phyloP scores from a whole-genome alignment of 768 basidiomycete genomes.

The Lentinula boryana region DNA sequence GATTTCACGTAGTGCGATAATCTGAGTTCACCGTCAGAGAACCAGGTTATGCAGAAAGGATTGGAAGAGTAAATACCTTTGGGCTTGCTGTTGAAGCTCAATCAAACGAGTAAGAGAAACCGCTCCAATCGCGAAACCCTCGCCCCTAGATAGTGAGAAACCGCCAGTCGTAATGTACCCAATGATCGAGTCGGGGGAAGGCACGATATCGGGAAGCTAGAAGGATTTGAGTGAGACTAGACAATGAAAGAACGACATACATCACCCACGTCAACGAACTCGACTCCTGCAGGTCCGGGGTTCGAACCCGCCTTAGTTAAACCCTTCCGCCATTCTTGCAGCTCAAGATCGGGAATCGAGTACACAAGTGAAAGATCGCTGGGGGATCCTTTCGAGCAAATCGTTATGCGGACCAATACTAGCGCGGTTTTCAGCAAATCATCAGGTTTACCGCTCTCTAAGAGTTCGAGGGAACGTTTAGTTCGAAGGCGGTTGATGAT shows the following conservation, averaged over 20 bases:
- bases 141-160: conserved; percentile 72
- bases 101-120: conserved; percentile 52
- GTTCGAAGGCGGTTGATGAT: conserved; percentile 55
- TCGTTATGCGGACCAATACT: conserved; percentile 57
- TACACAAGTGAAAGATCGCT: conserved; percentile 75
- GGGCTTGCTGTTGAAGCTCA: conserved; percentile 43
- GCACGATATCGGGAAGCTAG: conserved; percentile 40
- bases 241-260: neutral
- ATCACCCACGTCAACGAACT: neutral
- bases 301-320: conserved; percentile 19
- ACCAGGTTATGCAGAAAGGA: conserved; percentile 8
- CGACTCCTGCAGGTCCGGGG: conserved; percentile 23
- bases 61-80: conserved; percentile 20
- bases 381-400: conserved; percentile 65
- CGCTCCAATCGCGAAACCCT: conserved; percentile 73
- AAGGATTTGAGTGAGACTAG: neutral
- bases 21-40: neutral
- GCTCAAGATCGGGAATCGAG: conserved; percentile 48
- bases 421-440: conserved; percentile 56
- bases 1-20: neutral
- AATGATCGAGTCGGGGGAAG: conserved; percentile 44
- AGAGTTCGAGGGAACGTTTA: conserved; percentile 42
- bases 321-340: conserved; percentile 38
- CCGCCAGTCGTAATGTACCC: conserved; percentile 85
- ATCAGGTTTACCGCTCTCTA: conserved; percentile 30